A percentile compares a stretch with the other conserved stretches of the same genome.
phyloP scores from a whole-genome alignment of 495 filamentous ascomycete species.

The Xylaria scruposa region DNA sequence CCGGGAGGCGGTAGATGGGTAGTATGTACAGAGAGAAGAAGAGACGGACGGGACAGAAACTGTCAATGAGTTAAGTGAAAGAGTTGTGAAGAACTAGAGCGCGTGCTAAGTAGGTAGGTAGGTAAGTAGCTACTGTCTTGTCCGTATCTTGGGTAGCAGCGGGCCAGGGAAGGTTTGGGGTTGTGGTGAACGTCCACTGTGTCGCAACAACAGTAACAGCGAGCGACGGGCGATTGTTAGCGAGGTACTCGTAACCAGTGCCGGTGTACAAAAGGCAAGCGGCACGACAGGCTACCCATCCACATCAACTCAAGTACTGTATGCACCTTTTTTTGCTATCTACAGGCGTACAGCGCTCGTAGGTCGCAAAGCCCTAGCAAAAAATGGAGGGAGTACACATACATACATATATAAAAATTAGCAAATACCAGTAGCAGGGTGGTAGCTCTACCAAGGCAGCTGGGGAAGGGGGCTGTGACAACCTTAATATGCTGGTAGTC shows the following conservation, averaged over 20 bases:
- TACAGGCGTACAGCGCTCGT: neutral
- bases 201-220: conserved; percentile 7
- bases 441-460: neutral
- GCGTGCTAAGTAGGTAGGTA: neutral
- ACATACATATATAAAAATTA: neutral
- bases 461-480: conserved; percentile 12
- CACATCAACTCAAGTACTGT: neutral
- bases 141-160: neutral
- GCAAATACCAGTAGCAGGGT: neutral
- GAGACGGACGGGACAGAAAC: conserved; percentile 19
- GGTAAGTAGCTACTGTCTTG: no score
- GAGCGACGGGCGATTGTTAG: conserved; percentile 18
- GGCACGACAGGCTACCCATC: neutral
- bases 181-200: neutral
- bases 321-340: no score
- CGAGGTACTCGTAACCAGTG: conserved; percentile 13
- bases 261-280: neutral
- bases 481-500: neutral
- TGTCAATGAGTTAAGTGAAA: conserved; percentile 7
- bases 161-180: conserved; percentile 4
- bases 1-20: conserved; percentile 7
- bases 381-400: neutral
- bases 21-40: conserved; percentile 21
- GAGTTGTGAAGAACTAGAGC: conserved; percentile 14
- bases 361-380: conserved; percentile 4